Conservation (phyloP, 2,329 filamentous ascomycete species). For the Clonostachys byssicola region DNA sequence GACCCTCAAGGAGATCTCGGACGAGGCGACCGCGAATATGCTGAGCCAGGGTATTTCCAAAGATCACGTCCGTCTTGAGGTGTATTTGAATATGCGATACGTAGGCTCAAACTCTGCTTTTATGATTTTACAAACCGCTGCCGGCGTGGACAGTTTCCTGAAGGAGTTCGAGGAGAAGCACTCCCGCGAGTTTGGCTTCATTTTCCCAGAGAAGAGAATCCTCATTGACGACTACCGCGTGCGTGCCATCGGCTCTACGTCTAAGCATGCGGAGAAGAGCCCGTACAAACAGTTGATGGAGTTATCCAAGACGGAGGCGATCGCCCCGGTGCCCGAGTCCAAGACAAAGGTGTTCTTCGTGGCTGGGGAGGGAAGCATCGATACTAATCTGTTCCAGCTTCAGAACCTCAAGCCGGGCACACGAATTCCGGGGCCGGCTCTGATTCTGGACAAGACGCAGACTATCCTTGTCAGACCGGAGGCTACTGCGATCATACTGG, state of each 20-base stretch:
- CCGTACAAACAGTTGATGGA: background rate
- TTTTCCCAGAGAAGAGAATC: slow-evolving; percentile 23
- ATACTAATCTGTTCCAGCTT: slow-evolving; percentile 2
- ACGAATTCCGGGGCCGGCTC: slow-evolving; percentile 20
- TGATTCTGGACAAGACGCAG: slow-evolving; percentile 22
- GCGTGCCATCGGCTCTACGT: slow-evolving; percentile 14
- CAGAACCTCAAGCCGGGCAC: background rate
- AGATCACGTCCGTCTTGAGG: slow-evolving; percentile 24
- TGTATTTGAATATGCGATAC: slow-evolving; percentile 42
- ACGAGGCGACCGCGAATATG: slow-evolving; percentile 22
- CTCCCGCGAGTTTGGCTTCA: slow-evolving; percentile 33
- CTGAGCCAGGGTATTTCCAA: background rate
- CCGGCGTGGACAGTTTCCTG: slow-evolving; percentile 1
- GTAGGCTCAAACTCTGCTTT: slow-evolving; percentile 43
- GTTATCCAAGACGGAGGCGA: too few species aligned
- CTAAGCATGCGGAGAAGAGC: too few species aligned
- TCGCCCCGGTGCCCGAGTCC: too few species aligned
- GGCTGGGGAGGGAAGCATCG: background rate
- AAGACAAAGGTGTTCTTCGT: background rate
- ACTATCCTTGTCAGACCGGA: slow-evolving; percentile 17
- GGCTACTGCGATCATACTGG: slow-evolving; percentile 18
- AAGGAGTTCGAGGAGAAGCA: slow-evolving; percentile 27
- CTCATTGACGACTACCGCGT: slow-evolving; percentile 31
- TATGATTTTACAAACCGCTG: slow-evolving; percentile 31
- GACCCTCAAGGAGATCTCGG: slow-evolving; percentile 8